Base-by-base conservation (phyloP, 768 basidiomycete species). In the Boletus huronensis region DNA sequence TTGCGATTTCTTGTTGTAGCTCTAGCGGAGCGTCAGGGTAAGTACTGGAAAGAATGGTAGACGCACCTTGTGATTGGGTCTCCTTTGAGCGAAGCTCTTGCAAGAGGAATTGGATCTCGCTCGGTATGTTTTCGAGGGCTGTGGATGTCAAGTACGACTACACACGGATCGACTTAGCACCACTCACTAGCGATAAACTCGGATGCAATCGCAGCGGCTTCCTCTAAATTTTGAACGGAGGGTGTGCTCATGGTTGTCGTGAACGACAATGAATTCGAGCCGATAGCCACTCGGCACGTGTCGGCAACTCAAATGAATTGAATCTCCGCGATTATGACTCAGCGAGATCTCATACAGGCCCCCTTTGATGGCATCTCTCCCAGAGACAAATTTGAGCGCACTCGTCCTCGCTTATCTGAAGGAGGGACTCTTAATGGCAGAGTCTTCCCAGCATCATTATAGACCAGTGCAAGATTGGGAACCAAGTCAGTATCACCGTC, bases 111-210 rank as follows among this genome's bases (percentile, higher is more conserved):
- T 77, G 75, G 9, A 81, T 70, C 62, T 80, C 79, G 31, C 71
- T 74, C 1, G 79, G 79, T 54, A 80, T 66, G 57, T 80, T 80
- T 53, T 80, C 79, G 19, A 80, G 72, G 48, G 77, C 79, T 80
- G 58, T 17, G 28, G 19, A 29, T 13, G 13, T 25, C 47, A 38
- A 39, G 17, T 23, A 28, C 10, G 31, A 36, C 29, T 17, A n/a
- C 10, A 42, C 26, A 35, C 6, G n/a, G 3, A 32, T 38, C 3
- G 10, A 34, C 2, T 7, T 6, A 16, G n/a, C 11, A 38, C 3
- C 4, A 65, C 80, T 64, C 42, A 79, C 79, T 79, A 9, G 72
- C 70, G 14, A 80, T 75, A 58, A 75, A 80, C 56, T 80, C 79
- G 21, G 78, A 72, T 23, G 80, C 77, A 40, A 81, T 73, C 16